phyloP scores from a whole-genome alignment of 2,329 filamentous ascomycete genomes.

The Calonectria pseudoturangicola region DNA sequence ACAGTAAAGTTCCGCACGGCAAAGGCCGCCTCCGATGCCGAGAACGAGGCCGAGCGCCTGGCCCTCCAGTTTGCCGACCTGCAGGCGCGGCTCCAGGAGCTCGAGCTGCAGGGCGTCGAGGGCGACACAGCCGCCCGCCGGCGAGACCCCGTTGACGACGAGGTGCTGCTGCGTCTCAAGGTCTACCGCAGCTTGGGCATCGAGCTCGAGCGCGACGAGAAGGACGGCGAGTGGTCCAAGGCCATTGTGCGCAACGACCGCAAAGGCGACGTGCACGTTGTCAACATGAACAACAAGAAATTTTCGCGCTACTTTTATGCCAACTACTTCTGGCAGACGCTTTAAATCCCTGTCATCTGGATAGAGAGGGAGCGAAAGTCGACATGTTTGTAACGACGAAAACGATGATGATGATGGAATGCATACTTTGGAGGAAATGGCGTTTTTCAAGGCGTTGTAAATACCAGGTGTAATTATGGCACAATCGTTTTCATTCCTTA shows the following conservation, averaged over 20 bases:
- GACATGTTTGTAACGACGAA: conserved; percentile 37
- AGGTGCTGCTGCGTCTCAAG: conserved; percentile 85
- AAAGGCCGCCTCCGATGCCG: conserved; percentile 91
- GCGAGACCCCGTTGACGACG: conserved; percentile 74
- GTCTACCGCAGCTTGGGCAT: conserved; percentile 95
- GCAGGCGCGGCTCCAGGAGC: conserved; percentile 83
- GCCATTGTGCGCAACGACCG: conserved; percentile 89
- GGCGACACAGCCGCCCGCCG: conserved; percentile 67
- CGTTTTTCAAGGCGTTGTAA: conserved; percentile 31
- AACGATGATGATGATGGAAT: conserved; percentile 24
- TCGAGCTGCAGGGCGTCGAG: conserved; percentile 92
- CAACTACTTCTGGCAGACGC: conserved; percentile 95
- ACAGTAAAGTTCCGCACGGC: conserved; percentile 95
- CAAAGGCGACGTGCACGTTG: conserved; percentile 94
- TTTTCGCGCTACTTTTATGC: conserved; percentile 94
- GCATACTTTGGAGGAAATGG: conserved; percentile 20
- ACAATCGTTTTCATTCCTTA: not conserved
- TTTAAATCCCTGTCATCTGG: conserved; percentile 68
- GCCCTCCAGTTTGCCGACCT: conserved; percentile 86
- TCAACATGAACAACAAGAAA: conserved; percentile 95
- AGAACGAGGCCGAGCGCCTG: conserved; percentile 96
- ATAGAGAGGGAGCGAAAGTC: not conserved
- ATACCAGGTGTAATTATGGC: conserved; percentile 29
- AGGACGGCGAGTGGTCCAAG: conserved; percentile 85
- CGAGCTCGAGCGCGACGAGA: conserved; percentile 86